phyloP scores from a whole-genome alignment of 176 grass and related monocot species.

The Musa troglodytarum region DNA sequence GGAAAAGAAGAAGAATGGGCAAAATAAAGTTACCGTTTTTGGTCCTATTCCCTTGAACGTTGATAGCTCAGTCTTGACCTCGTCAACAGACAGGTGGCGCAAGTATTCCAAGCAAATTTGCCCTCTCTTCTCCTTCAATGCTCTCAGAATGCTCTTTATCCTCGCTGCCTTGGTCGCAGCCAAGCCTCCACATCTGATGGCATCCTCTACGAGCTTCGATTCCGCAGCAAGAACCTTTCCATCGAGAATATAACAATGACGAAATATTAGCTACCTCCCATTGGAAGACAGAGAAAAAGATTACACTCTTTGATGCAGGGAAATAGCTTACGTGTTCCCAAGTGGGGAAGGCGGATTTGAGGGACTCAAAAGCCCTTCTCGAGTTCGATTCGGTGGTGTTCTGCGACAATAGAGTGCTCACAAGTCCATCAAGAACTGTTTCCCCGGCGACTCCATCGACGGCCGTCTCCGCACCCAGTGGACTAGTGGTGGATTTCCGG shows the following conservation, averaged over 20 bases:
- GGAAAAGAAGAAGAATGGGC: neutral
- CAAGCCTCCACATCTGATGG: constrained; percentile 66
- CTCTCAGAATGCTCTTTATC: constrained; percentile 58
- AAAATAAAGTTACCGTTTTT: constrained; percentile 59
- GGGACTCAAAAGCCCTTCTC: constrained; percentile 56
- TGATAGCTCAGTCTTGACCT: constrained; percentile 69
- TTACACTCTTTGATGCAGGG: constrained; percentile 20
- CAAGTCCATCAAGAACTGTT: constrained; percentile 69
- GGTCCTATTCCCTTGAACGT: constrained; percentile 92
- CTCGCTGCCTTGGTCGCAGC: constrained; percentile 70
- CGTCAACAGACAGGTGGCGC: constrained; percentile 37
- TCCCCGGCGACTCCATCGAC: neutral
- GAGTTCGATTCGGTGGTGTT: constrained; percentile 90
- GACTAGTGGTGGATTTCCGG: constrained; percentile 18
- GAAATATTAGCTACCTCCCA: neutral
- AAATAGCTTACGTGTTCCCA: constrained; percentile 55
- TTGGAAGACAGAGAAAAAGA: neutral
- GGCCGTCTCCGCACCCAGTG: neutral
- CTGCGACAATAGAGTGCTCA: constrained; percentile 75
- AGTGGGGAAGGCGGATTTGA: constrained; percentile 63
- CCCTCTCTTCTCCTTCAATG: constrained; percentile 46
- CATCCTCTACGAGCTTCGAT: constrained; percentile 49
- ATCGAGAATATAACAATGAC: neutral
- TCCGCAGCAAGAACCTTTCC: constrained; percentile 54
- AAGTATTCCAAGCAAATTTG: constrained; percentile 81